Evolutionary conservation across 305 asterid species (phyloP).

Genomic region (Fraxinus platypoda): DNA sequence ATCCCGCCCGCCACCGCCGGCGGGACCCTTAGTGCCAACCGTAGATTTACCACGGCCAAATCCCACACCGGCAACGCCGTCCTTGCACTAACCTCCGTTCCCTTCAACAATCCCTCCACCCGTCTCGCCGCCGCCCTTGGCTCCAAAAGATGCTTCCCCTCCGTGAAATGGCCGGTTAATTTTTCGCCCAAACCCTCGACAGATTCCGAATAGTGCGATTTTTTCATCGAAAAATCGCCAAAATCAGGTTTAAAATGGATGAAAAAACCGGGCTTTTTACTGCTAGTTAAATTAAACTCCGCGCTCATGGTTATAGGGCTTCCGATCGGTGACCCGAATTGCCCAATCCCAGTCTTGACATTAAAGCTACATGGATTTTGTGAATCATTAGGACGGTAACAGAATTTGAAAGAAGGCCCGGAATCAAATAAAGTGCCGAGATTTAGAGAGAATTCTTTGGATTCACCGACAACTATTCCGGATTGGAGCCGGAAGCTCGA

Average conservation of each 20-base stretch:
- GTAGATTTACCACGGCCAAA: slow-evolving; percentile 51
- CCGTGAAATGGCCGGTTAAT: slow-evolving; percentile 19
- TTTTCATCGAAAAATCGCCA: slow-evolving; percentile 74
- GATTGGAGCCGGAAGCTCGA: slow-evolving; percentile 68
- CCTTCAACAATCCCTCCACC: slow-evolving; percentile 44
- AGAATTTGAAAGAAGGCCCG: slow-evolving; percentile 65
- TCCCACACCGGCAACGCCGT: slow-evolving; percentile 58
- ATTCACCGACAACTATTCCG: slow-evolving; percentile 74
- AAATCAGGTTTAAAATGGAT: slow-evolving; percentile 76
- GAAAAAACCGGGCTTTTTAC: slow-evolving; percentile 72
- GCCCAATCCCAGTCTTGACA: slow-evolving; percentile 81
- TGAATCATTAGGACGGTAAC: slow-evolving; percentile 74
- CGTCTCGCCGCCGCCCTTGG: slow-evolving; percentile 56
- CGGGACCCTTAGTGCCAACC: slow-evolving; percentile 85
- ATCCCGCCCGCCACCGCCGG: slow-evolving; percentile 39
- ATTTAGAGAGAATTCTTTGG: slow-evolving; percentile 63
- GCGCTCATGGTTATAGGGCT: slow-evolving; percentile 93
- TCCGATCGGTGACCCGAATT: slow-evolving; percentile 65
- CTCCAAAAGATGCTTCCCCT: slow-evolving; percentile 33
- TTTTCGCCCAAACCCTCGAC: slow-evolving; percentile 34
- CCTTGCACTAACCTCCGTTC: slow-evolving; percentile 55
- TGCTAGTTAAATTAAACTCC: slow-evolving; percentile 58
- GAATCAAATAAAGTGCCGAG: slow-evolving; percentile 66
- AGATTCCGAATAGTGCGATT: slow-evolving; percentile 52
- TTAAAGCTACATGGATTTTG: slow-evolving; percentile 63